A percentile compares a stretch with the other conserved stretches of the same genome.
Conservation (phyloP, 1,284 basidiomycete species). For the Irpex sp. region DNA sequence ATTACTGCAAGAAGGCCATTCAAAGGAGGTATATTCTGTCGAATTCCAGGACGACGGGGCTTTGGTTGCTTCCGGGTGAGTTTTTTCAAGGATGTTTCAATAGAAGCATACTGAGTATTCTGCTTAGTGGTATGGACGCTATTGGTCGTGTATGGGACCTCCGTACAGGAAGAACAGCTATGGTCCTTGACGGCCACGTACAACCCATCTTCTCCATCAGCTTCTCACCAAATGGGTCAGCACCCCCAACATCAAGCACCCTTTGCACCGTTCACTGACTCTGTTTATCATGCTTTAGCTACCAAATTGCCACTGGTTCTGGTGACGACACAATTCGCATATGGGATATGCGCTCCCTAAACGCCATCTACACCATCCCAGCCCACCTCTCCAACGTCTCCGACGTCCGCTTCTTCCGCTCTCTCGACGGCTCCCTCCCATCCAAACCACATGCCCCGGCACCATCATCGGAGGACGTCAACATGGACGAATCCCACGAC, state of each 20-base stretch:
- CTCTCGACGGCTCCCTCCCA: constrained; percentile 30
- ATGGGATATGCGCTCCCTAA: constrained; percentile 95
- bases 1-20: constrained; percentile 93
- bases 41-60: constrained; percentile 97
- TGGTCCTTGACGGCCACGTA: constrained; percentile 97
- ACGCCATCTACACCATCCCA: constrained; percentile 92
- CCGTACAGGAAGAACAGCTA: constrained; percentile 91
- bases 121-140: constrained; percentile 83
- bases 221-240: constrained; percentile 93
- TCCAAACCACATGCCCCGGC: constrained; percentile 26
- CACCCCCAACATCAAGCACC: constrained; percentile 1
- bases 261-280: too few species aligned
- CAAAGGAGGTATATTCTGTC: constrained; percentile 92
- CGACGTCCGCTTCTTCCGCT: constrained; percentile 90
- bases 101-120: neutral
- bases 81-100: constrained; percentile 6
- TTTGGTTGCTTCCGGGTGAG: constrained; percentile 86
- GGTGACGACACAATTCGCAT: constrained; percentile 97
- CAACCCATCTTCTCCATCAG: constrained; percentile 89
- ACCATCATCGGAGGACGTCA: constrained; percentile 25
- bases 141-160: constrained; percentile 98
- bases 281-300: constrained; percentile 32
- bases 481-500: constrained; percentile 28
- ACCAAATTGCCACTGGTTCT: constrained; percentile 94
- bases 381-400: constrained; percentile 94